Evolutionary conservation across 495 filamentous ascomycete genomes (phyloP), one percentile per base, ranked within the genome.

Genomic region (Penicillium taxi): DNA sequence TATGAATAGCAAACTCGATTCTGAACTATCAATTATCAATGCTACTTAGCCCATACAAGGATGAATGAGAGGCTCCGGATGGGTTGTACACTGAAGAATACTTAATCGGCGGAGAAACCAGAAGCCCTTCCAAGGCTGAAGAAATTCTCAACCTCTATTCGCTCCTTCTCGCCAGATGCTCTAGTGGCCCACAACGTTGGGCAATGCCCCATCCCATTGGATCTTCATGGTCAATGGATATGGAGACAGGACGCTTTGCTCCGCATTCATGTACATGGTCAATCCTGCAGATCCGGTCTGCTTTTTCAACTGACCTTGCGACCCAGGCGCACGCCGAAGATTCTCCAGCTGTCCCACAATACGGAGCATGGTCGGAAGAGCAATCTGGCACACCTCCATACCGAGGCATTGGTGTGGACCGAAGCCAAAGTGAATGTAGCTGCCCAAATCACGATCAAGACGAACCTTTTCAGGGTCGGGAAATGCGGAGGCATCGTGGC

Each of bases 281-380:
- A 73, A 70, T 0, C 73, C 80, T 11, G 69, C 75, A 1, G 66
- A 61, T 6, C 63, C 67, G 0, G 61, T 47, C 4, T 86, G 58
- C 52, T 69, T 79, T 64, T 86, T 88, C 38, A 88, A 52, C 38
- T 77, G 59, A 1, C 84, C 85, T 59, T 82, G 76, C 4, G 67
- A 57, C 0, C 84, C 84, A 0, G 74, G 66, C 0, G 77, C 77
- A 30, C 79, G 73, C 7, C 78, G 68, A 8, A 89, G 50, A 9
- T 72, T 71, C 34, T 74, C 61, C 39, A 77, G 38, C 21, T 65
- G 59, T 15, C 70, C 70, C 17, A 76, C 53, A 5, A 69, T 61
- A 44, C 70, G 69, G 32, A 76, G 49, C 76, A 85, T 81, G 28
- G 80, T 75, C 3, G 66, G 70, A 31, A 84, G 59, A 13, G 77